Conservation (phyloP, 1,139 yeast species). For the Suhomyces yuchorum region DNA sequence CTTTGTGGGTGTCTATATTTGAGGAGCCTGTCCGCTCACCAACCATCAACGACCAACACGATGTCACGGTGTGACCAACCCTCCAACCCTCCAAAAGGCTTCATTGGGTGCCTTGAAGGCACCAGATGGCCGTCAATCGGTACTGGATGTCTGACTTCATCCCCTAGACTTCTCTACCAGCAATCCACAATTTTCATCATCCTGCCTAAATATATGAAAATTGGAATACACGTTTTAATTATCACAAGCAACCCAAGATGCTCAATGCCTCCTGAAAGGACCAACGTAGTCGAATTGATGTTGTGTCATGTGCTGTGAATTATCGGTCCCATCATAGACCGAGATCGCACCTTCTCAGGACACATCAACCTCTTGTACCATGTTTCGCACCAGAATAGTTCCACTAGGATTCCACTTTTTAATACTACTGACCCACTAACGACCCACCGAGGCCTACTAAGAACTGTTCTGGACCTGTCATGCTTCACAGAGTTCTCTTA, state of each 20-base stretch:
- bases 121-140: neutral
- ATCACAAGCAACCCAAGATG: neutral
- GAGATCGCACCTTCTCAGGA: neutral
- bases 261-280: no score
- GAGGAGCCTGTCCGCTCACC: no score
- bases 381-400: neutral
- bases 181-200: neutral
- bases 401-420: neutral
- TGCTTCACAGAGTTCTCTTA: conserved; percentile 8
- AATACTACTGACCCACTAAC: no score
- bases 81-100: neutral
- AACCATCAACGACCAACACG: no score
- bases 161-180: neutral
- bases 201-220: neutral
- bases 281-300: no score
- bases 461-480: conserved; percentile 2
- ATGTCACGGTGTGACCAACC: neutral
- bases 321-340: neutral
- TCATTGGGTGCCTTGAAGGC: neutral
- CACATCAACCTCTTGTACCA: neutral
- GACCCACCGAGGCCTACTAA: no score
- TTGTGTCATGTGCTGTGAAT: no score
- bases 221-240: neutral
- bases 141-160: neutral
- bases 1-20: conserved; percentile 49